Evolutionary conservation across 2,329 filamentous ascomycete genomes (phyloP).

Genomic region (Aciculosporium take): DNA sequence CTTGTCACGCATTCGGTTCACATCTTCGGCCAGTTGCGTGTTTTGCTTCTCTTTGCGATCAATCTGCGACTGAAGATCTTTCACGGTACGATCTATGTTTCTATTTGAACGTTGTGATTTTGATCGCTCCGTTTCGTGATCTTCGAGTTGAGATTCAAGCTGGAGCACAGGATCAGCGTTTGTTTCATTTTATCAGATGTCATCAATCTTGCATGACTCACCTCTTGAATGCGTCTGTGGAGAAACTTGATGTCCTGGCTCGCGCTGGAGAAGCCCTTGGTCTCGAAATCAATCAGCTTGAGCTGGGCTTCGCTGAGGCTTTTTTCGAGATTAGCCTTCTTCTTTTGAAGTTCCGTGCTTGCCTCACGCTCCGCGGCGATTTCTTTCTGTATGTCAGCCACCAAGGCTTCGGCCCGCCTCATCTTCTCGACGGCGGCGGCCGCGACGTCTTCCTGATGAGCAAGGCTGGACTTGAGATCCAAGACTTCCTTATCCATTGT

Average conservation of each 20-base stretch:
- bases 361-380: constrained; percentile 73
- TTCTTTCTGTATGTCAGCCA: constrained; percentile 84
- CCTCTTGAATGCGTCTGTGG: constrained; percentile 89
- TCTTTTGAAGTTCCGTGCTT: constrained; percentile 69
- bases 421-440: constrained; percentile 92
- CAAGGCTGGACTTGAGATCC: constrained; percentile 74
- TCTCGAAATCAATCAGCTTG: constrained; percentile 82
- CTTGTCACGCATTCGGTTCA: constrained; percentile 76
- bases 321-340: constrained; percentile 84
- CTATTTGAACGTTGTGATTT: constrained; percentile 77
- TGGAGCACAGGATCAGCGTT: constrained; percentile 24
- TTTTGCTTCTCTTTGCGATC: constrained; percentile 88
- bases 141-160: constrained; percentile 78
- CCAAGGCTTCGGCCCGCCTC: constrained; percentile 79
- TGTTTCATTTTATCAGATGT: constrained; percentile 12
- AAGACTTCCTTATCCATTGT: constrained; percentile 78
- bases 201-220: constrained; percentile 32
- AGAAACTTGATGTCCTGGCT: constrained; percentile 93
- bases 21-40: constrained; percentile 65
- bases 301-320: constrained; percentile 80
- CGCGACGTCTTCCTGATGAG: constrained; percentile 86
- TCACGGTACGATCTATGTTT: constrained; percentile 85
- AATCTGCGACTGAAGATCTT: constrained; percentile 83
- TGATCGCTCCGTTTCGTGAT: constrained; percentile 63
- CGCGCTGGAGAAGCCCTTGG: constrained; percentile 87